A percentile compares a stretch with the other conserved stretches of the same genome.
Evolutionary conservation across 495 filamentous ascomycete genomes (phyloP).

Genomic region (Neurospora sp.): DNA sequence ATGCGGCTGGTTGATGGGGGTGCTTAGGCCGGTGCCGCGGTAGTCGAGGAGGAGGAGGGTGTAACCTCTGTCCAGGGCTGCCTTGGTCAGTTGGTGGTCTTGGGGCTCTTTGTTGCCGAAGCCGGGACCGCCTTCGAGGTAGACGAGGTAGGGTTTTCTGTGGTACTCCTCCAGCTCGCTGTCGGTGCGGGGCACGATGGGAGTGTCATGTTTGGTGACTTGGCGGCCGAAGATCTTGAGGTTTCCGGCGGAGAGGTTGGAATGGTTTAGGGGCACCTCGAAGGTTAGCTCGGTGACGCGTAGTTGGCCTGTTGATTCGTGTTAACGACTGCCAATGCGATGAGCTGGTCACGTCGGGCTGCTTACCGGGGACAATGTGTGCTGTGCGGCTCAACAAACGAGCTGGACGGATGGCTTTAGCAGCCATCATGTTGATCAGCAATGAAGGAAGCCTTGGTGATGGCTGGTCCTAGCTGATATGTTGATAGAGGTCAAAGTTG

Average conservation of each 20-base stretch:
- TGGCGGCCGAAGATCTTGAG: constrained; percentile 70
- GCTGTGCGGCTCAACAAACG: constrained; percentile 11
- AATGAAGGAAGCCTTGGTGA: background rate
- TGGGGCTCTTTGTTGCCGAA: constrained; percentile 66
- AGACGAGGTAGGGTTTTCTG: constrained; percentile 42
- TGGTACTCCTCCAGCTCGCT: constrained; percentile 31
- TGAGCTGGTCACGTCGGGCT: background rate
- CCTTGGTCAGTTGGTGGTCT: constrained; percentile 51
- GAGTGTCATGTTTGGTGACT: constrained; percentile 51
- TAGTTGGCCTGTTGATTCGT: constrained; percentile 51
- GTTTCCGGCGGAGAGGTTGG: constrained; percentile 47
- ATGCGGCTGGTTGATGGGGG: constrained; percentile 60
- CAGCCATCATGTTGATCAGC: background rate
- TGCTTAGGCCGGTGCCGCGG: constrained; percentile 78
- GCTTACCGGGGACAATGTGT: constrained; percentile 19
- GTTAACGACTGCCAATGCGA: constrained; percentile 1
- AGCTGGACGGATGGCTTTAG: constrained; percentile 8
- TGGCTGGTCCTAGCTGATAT: background rate
- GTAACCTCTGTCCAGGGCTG: constrained; percentile 73
- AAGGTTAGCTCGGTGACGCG: constrained; percentile 75
- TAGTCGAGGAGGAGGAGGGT: constrained; percentile 80
- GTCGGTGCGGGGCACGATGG: constrained; percentile 36
- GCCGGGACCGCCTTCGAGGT: constrained; percentile 71
- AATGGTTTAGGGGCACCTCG: constrained; percentile 70
- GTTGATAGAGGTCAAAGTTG: background rate